Conservation (phyloP, 345 rosid species). For the Eucalyptus coolabah region DNA sequence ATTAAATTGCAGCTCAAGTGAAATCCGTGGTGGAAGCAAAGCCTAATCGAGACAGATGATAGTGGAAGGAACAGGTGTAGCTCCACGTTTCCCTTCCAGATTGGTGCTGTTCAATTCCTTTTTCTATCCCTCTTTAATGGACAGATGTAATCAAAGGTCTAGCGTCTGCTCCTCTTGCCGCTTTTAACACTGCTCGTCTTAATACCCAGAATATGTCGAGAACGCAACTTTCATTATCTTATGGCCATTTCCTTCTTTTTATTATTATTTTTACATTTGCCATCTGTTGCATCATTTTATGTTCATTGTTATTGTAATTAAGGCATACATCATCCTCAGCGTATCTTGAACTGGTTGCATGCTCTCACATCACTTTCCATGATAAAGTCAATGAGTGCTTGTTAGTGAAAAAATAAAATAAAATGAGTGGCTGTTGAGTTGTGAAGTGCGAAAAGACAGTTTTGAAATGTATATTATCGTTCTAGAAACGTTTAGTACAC, state of each 20-base stretch:
- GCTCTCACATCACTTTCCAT: background rate
- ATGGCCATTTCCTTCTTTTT: background rate
- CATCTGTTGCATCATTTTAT: background rate
- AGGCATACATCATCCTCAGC: background rate
- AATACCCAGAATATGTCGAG: background rate
- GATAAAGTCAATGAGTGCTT: background rate
- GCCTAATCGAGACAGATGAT: background rate
- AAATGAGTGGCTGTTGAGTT: background rate
- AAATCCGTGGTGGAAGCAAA: background rate
- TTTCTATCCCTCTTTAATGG: background rate
- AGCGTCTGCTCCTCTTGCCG: background rate
- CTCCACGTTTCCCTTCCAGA: background rate
- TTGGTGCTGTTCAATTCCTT: background rate
- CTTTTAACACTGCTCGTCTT: background rate
- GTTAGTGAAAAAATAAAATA: too few species aligned
- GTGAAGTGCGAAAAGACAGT: background rate
- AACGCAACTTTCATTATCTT: background rate
- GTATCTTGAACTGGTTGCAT: background rate
- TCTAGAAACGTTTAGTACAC: background rate
- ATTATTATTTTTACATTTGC: background rate
- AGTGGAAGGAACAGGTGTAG: background rate
- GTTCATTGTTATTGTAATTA: background rate
- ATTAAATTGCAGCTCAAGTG: background rate
- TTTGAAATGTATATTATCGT: background rate
- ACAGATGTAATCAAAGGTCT: background rate